Conservation (phyloP, 805 yeast genomes). For the Pichia scutulata region DNA sequence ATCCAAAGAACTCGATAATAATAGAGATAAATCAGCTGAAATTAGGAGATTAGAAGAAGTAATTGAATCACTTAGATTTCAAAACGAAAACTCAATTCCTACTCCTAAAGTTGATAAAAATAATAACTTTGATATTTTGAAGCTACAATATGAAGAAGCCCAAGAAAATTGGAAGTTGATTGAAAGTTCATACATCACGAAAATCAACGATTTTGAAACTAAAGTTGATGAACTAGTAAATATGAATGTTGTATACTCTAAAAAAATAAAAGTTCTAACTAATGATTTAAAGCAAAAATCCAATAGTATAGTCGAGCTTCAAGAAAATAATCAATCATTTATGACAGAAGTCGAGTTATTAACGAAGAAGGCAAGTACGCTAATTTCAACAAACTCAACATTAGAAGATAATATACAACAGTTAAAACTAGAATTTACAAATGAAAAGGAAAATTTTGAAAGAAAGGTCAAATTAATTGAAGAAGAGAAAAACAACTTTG, state of each 20-base stretch:
- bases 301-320: constrained; percentile 20
- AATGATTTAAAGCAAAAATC: constrained; percentile 32
- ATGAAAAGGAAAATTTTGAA: constrained; percentile 21
- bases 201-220: constrained; percentile 36
- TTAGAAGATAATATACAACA: constrained; percentile 13
- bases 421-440: constrained; percentile 23
- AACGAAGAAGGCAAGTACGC: constrained; percentile 12
- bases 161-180: constrained; percentile 78
- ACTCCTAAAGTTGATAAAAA: background rate
- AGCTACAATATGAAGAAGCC: constrained; percentile 65
- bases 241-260: constrained; percentile 24
- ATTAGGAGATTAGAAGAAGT: constrained; percentile 56
- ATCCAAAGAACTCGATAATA: constrained; percentile 18
- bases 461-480: constrained; percentile 20
- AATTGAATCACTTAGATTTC: constrained; percentile 59
- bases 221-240: constrained; percentile 35
- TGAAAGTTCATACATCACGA: constrained; percentile 54
- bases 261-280: constrained; percentile 24
- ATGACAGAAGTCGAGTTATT: constrained; percentile 18
- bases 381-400: constrained; percentile 21
- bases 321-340: constrained; percentile 19
- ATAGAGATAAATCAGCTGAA: constrained; percentile 34
- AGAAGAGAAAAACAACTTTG: constrained; percentile 22
- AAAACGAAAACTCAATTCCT: constrained; percentile 39
- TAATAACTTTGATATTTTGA: constrained; percentile 38